Base-by-base conservation (phyloP, 306 rosid genomes). In the Canavalia ensiformis region DNA sequence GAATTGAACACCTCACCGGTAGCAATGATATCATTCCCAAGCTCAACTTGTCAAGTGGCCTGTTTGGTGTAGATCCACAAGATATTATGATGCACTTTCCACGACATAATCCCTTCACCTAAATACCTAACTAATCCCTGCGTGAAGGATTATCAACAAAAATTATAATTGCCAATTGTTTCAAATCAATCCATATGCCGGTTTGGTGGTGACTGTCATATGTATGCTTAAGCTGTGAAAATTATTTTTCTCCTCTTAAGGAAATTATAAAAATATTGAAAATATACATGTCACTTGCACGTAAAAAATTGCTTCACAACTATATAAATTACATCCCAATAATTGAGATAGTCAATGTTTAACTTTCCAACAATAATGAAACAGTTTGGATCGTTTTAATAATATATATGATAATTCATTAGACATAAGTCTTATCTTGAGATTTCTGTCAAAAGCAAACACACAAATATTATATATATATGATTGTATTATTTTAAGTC, bases 11-110 rank as follows among this genome's bases (percentile, higher is more conserved):
- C 1, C 50, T 7, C 33, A 6, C 2, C 4, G 49, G 13, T 49
- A 2, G 0, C 3, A 49, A 8, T 49, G 5, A 13, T 29, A 6
- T 58, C 63, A 1, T 63, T 30, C 42, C 52, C 18, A 45, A 9
- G 4, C 78, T 29, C 78, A 76, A 68, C 59, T 68, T 82, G 82
- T 41, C 78, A 59, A 82, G 3, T 81, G 63, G 84, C 30, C 34
- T 18, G 1, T n/a, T 2, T 5, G 7, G 1, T 30, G 39, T 5
- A 13, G 3, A 3, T 28, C 50, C n/a, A 31, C 10, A 33, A 2
- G 3, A 39, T 52, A 6, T 25, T 55, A 49, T 45, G 9, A 13
- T 60, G 59, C 49, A 62, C 8, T 1, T 58, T 47, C n/a, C 70
- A 45, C 28, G 6, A 55, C 60, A 7, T 39, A 12, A 5, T 6